Evolutionary conservation across 768 basidiomycete species (phyloP), one percentile per base, ranked within the genome.

Genomic region (Hericium coralloides): DNA sequence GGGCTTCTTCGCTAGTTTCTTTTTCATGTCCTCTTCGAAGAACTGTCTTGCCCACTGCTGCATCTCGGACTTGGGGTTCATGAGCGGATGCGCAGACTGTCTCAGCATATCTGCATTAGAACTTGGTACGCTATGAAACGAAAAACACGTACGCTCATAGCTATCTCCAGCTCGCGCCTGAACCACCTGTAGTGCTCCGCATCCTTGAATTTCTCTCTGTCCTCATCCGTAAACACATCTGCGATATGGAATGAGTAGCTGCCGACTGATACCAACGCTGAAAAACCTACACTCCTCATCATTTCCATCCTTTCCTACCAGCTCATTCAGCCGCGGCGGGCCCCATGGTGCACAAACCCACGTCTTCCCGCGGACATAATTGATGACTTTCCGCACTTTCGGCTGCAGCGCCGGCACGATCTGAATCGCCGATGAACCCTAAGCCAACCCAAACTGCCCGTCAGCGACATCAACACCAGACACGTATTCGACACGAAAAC

Each of bases 351-450:
- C 64, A 3, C 78, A 72, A n/a, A 83, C 67, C 82, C 82, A 84
- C 0, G 82, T 83, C 65, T 76, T 75, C 10, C 82, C 78, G 5
- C 81, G 76, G 49, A 83, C 83, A 62, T 76, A 84, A 61, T 81
- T 83, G 31, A 69, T 64, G 38, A 84, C 52, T 58, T 76, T 73
- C 53, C 68, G 69, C 3, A 81, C 81, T 51, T 70, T 72, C 5
- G 79, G 74, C 61, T 84, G 82, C 38, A 84, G 67, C 10, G 80
- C 76, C 0, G 83, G 76, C 0, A 83, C 79, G 4, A 83, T 76
- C 60, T 85, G 83, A 38, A 84, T 74, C 9, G 79, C 82, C 26
- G 81, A 82, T 4, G 83, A 83, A 3, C 82, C 83, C 82, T 83
- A 49, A 2, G 43, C 41, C 18, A 45, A 6, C 26, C 12, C 10